Evolutionary conservation across 148 eudicot genomes (phyloP).

Genomic region (Dysphania ambrosioides): DNA sequence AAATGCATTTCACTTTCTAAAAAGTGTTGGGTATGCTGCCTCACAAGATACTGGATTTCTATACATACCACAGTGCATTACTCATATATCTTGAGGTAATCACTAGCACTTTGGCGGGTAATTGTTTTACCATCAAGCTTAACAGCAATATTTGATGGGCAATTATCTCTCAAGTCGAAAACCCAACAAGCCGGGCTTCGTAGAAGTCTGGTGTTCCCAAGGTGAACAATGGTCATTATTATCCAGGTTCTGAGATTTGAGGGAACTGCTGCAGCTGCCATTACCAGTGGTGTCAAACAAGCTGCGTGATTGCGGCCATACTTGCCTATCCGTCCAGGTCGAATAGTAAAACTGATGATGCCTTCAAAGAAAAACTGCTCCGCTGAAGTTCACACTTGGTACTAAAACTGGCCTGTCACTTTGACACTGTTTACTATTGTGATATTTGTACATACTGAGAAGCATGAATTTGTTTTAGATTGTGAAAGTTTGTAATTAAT

Average conservation of each 20-base stretch:
- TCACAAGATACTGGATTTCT: slow-evolving; percentile 30
- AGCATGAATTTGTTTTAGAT: slow-evolving; percentile 18
- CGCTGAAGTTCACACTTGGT: slow-evolving; percentile 33
- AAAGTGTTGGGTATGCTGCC: slow-evolving; percentile 40
- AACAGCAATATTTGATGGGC: slow-evolving; percentile 39
- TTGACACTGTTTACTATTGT: slow-evolving; percentile 38
- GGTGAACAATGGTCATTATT: slow-evolving; percentile 33
- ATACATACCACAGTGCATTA: slow-evolving; percentile 38
- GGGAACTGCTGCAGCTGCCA: slow-evolving; percentile 32
- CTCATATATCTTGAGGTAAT: slow-evolving; percentile 30
- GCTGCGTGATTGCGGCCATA: slow-evolving; percentile 44
- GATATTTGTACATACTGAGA: slow-evolving; percentile 14
- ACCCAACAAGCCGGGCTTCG: slow-evolving; percentile 36
- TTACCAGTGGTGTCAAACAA: slow-evolving; percentile 36
- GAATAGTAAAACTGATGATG: slow-evolving; percentile 27
- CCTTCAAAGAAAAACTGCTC: slow-evolving; percentile 11
- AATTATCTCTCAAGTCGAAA: slow-evolving; percentile 28
- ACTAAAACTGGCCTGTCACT: slow-evolving; percentile 46
- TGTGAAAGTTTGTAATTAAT: no score
- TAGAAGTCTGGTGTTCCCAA: slow-evolving; percentile 33
- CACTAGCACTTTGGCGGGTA: slow-evolving; percentile 40
- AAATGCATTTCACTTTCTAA: slow-evolving; percentile 38
- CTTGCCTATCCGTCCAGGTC: slow-evolving; percentile 37
- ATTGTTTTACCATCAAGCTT: slow-evolving; percentile 22
- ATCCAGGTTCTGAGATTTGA: slow-evolving; percentile 29